Conservation (phyloP, 2,329 filamentous ascomycete species). For the Fusarium beomiforme region DNA sequence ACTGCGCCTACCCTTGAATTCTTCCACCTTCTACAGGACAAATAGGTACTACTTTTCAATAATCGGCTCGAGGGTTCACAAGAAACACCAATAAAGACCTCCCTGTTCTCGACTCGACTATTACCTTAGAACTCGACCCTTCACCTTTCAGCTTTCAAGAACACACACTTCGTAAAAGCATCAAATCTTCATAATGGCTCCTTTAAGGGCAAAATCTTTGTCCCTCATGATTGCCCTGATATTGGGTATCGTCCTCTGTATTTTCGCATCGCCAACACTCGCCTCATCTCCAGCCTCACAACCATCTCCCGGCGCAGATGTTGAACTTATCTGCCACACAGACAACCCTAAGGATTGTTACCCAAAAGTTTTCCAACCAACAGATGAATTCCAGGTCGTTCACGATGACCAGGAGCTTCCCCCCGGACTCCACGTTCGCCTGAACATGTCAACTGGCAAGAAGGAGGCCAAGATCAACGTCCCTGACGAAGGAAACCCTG, state of each 20-base stretch:
- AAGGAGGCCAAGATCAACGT: conserved; percentile 75
- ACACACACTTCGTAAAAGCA: background rate
- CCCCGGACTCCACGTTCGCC: conserved; percentile 70
- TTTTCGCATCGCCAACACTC: conserved; percentile 36
- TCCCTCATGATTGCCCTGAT: conserved; percentile 38
- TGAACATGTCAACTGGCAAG: conserved; percentile 71
- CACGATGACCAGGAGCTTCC: conserved; percentile 73
- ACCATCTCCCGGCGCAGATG: conserved; percentile 50
- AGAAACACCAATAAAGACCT: background rate
- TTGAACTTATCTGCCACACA: conserved; percentile 73
- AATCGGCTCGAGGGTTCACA: background rate
- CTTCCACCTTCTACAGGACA: background rate
- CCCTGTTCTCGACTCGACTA: background rate
- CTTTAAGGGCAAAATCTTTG: conserved; percentile 36
- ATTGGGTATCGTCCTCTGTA: conserved; percentile 43
- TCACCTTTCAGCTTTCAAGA: background rate
- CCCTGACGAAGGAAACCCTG: conserved; percentile 60
- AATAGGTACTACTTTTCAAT: conserved; percentile 1
- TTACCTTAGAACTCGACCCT: background rate
- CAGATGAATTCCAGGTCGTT: conserved; percentile 70
- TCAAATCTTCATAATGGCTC: conserved; percentile 32
- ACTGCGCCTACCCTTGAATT: background rate
- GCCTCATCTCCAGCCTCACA: conserved; percentile 46
- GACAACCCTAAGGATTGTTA: conserved; percentile 71
- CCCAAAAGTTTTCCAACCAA: conserved; percentile 70